Evolutionary conservation across 176 grass and related monocot species (phyloP).

Genomic region (Raddia guianensis): DNA sequence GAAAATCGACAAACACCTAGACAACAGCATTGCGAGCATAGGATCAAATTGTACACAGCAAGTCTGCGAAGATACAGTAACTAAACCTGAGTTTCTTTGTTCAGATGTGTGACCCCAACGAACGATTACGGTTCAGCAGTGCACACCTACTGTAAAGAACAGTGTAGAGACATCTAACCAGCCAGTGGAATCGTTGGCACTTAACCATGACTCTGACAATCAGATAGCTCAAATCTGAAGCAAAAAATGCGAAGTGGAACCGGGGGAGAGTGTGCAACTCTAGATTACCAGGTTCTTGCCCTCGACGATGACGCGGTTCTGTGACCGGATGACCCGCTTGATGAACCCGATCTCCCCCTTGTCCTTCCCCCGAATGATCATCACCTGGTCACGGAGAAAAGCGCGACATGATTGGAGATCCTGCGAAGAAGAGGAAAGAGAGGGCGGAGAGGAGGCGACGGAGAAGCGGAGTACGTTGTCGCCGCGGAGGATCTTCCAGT

Average conservation of each 20-base stretch:
- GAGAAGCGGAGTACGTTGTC: constrained; percentile 58
- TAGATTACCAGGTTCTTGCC: constrained; percentile 86
- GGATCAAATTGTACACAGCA: neutral
- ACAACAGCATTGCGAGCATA: neutral
- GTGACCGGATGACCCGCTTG: constrained; percentile 90
- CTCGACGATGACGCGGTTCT: constrained; percentile 94
- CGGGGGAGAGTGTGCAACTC: neutral
- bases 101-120: neutral
- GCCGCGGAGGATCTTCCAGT: constrained; percentile 91
- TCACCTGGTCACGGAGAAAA: constrained; percentile 48
- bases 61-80: neutral
- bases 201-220: no score
- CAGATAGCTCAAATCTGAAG: neutral
- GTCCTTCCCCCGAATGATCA: constrained; percentile 93
- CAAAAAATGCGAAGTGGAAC: neutral
- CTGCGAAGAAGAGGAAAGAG: neutral
- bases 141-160: neutral
- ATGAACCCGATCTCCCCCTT: constrained; percentile 80
- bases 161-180: neutral
- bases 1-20: constrained; percentile 1
- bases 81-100: no score
- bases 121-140: neutral
- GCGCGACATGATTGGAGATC: neutral
- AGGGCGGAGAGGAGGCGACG: neutral
- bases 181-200: neutral